Base-by-base conservation (phyloP, 2,329 filamentous ascomycete species). In the Septoria petroselini region DNA sequence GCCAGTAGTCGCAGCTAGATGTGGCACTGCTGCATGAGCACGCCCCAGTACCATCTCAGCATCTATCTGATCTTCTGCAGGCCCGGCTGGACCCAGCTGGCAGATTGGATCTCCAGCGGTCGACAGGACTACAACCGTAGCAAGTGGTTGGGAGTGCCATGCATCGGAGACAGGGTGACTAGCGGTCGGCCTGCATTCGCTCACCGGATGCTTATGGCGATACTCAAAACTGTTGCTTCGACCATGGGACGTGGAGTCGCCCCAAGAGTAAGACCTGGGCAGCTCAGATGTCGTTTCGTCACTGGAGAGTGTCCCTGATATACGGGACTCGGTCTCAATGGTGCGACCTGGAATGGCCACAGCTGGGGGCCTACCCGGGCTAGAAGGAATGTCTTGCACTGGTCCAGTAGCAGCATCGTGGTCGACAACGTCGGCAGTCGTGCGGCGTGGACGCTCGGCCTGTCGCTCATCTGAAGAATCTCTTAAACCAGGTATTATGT, bases 231-330 rank as follows among this genome's bases (percentile, higher is more conserved):
- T 58, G 18, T 21, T 21, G 27, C 27, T 25, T 9, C 25, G 21
- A 17, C 17, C 41, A 30, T 55, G 45, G 0, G 61, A 58, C 4
- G 61, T 59, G 6, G 58, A 48, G 31, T 65, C 60, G 27, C 62
- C 66, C 17, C 68, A 48, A 5, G 64, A 65, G 37, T 68, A 69
- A 2, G 65, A 63, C 7, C 62, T 66, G 1, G 67, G 67, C 9
- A 69, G 44, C 49, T 69, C 62, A 3, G 65, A 67, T 7, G 59
- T 64, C 2, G 48, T 54, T 3, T 62, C 58, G 29, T 55, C 46
- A 7, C 41, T 49, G 15, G 14, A 30, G 5, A 33, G 34, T 4
- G 51, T 55, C 12, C 35, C 47, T 23, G 42, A 27, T 18, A 29
- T 41, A 30, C n/a, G 30, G 8, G 25, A 15, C 17, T 9, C 38